Percentiles rank a stretch among this genome's conserved stretches.
phyloP scores from a whole-genome alignment of 1,139 yeast genomes.

The Geotrichum reessii region DNA sequence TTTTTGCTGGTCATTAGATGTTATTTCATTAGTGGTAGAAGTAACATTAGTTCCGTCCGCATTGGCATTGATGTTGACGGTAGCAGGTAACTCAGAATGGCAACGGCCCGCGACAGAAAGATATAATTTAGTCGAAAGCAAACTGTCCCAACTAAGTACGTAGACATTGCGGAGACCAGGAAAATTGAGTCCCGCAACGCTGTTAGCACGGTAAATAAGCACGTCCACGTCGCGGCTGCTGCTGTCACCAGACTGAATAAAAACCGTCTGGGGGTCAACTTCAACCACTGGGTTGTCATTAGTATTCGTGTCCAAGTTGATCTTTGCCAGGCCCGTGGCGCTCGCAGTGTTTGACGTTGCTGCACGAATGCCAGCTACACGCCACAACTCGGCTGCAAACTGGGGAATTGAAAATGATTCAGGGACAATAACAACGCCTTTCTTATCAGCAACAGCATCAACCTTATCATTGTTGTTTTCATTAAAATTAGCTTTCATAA shows the following conservation, averaged over 20 bases:
- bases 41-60: background rate
- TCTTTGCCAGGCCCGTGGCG: conserved; percentile 6
- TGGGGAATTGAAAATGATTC: conserved; percentile 13
- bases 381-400: conserved; percentile 4
- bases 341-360: background rate
- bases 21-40: background rate
- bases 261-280: conserved; percentile 8
- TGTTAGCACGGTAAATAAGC: conserved; percentile 10
- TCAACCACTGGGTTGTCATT: background rate
- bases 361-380: conserved; percentile 3
- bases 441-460: background rate
- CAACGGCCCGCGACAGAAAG: conserved; percentile 15
- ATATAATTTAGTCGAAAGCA: conserved; percentile 13
- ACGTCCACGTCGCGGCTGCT: background rate
- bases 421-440: conserved; percentile 16
- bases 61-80: background rate
- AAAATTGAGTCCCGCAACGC: conserved; percentile 19
- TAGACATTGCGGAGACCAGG: conserved; percentile 20
- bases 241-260: background rate
- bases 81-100: conserved; percentile 3
- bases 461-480: background rate
- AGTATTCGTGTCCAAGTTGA: background rate
- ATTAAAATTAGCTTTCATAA: conserved; percentile 11
- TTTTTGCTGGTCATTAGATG: conserved; percentile 4
- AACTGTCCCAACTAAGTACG: conserved; percentile 20